Percentiles rank a stretch among this genome's conserved stretches.
Conservation (phyloP, 495 filamentous ascomycete species). For the Aspergillus asperescens region DNA sequence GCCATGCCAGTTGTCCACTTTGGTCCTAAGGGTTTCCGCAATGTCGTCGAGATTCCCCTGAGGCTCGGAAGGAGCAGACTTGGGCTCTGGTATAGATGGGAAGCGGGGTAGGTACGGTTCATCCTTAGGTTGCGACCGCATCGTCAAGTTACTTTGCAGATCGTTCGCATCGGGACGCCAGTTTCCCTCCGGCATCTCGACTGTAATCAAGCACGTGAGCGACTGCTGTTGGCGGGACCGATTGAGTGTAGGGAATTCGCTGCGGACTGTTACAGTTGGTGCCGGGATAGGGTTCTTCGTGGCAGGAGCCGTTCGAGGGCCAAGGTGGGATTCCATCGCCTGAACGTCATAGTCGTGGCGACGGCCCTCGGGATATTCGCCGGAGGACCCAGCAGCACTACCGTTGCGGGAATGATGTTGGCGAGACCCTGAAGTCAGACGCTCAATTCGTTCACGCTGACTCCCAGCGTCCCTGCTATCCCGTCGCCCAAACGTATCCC, state of each 20-base stretch:
- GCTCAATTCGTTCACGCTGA: constrained; percentile 54
- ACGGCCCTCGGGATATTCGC: constrained; percentile 68
- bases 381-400: constrained; percentile 69
- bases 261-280: constrained; percentile 85
- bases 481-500: constrained; percentile 41
- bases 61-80: constrained; percentile 40
- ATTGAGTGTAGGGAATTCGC: constrained; percentile 92
- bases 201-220: constrained; percentile 86
- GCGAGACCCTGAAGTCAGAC: constrained; percentile 50
- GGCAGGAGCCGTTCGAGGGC: constrained; percentile 54
- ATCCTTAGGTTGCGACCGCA: constrained; percentile 48
- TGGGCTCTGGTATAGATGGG: constrained; percentile 29
- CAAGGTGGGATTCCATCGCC: constrained; percentile 85
- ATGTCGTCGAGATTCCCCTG: constrained; percentile 72
- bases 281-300: constrained; percentile 89
- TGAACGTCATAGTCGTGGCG: constrained; percentile 95
- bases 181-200: constrained; percentile 90
- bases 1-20: constrained; percentile 98
- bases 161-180: constrained; percentile 87
- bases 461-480: constrained; percentile 55
- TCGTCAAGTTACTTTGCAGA: constrained; percentile 58
- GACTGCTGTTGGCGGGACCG: constrained; percentile 91
- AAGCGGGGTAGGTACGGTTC: constrained; percentile 33
- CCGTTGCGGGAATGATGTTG: constrained; percentile 62
- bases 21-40: constrained; percentile 75